Percentiles rank a stretch among this genome's conserved stretches.
phyloP scores from a whole-genome alignment of 2,329 filamentous ascomycete genomes.

The Malbranchea zuffiana region DNA sequence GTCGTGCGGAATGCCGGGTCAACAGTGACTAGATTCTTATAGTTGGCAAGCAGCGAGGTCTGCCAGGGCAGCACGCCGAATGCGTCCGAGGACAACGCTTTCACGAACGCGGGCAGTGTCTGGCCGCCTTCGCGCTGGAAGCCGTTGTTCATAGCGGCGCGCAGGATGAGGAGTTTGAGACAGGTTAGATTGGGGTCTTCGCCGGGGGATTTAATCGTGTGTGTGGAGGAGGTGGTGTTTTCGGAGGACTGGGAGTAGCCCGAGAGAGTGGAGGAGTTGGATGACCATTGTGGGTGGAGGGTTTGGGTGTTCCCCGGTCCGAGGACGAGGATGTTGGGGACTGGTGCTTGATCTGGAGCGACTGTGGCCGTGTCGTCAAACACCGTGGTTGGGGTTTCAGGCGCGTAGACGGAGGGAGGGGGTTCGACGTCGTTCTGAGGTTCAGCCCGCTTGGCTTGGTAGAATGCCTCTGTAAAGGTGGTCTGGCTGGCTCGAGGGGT shows the following conservation, averaged over 20 bases:
- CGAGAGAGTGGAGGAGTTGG: constrained; percentile 65
- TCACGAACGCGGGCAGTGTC: constrained; percentile 63
- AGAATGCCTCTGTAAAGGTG: constrained; percentile 53
- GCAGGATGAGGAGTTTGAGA: constrained; percentile 68
- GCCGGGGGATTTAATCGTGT: constrained; percentile 33
- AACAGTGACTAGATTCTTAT: constrained; percentile 65
- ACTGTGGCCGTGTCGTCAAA: constrained; percentile 86
- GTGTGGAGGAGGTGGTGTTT: constrained; percentile 37
- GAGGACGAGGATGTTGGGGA: constrained; percentile 80
- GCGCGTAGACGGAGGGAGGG: constrained; percentile 32
- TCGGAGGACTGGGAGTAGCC: constrained; percentile 59
- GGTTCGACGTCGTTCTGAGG: constrained; percentile 19
- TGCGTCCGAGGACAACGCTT: constrained; percentile 60
- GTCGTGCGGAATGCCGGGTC: constrained; percentile 54
- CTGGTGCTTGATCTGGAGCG: constrained; percentile 65
- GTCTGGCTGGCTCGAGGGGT: constrained; percentile 74
- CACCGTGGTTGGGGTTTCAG: constrained; percentile 88
- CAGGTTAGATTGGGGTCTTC: constrained; percentile 70
- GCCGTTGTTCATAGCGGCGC: constrained; percentile 75
- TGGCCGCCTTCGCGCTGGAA: constrained; percentile 52
- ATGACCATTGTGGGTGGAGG: constrained; percentile 53
- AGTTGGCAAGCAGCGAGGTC: constrained; percentile 59
- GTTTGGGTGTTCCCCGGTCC: constrained; percentile 54
- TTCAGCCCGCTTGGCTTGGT: constrained; percentile 40
- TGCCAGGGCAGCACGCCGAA: constrained; percentile 68